Evolutionary conservation across 2,329 filamentous ascomycete genomes (phyloP), one percentile per base, ranked within the genome.

Genomic region (Cladosporium colombiae): DNA sequence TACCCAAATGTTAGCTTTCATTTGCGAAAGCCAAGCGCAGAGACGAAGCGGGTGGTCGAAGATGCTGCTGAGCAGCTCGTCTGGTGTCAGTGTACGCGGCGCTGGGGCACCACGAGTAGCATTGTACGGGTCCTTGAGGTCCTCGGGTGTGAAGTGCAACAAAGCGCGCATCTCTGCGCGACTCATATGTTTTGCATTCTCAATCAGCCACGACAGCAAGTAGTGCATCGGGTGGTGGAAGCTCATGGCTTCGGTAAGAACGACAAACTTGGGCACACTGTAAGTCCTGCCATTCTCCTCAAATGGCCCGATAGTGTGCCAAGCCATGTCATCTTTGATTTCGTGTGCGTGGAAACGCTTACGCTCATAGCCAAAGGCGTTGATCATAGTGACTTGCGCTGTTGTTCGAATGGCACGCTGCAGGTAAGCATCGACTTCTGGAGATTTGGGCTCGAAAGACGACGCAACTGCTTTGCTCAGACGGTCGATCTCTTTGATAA

Each of bases 1-100:
- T 69, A 99, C 94, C 95, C 96, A 99, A 89, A 98, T 96, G 61
- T 93, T 92, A 21, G 94, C 93, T 77, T 96, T 97, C 88, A 99
- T 98, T 80, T 99, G 96, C 6, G 95, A 91, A 35, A 99, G 83
- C 95, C 95, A 99, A 23, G 92, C 93, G 76, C 93, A 97, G 0
- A 98, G 93, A 62, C 96, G 87, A 4, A 99, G 83, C 0, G 96
- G 94, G 73, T 92, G 97, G 77, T 99, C 95, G 73, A 99, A 97
- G 61, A 93, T 87, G 14, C 68, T 71, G 58, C 68, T 68, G 16
- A 76, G 66, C 11, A 76, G 68, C 59, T 76, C 72, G 61, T 74
- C 74, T 16, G 67, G 46, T 4, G 70, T 71, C 27, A 75, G 65
- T 5, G 67, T 69, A 13, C 55, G 64, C 6, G 73, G 71, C 23